Evolutionary conservation across 2,329 filamentous ascomycete genomes (phyloP).

Genomic region (Diaporthe sp.): DNA sequence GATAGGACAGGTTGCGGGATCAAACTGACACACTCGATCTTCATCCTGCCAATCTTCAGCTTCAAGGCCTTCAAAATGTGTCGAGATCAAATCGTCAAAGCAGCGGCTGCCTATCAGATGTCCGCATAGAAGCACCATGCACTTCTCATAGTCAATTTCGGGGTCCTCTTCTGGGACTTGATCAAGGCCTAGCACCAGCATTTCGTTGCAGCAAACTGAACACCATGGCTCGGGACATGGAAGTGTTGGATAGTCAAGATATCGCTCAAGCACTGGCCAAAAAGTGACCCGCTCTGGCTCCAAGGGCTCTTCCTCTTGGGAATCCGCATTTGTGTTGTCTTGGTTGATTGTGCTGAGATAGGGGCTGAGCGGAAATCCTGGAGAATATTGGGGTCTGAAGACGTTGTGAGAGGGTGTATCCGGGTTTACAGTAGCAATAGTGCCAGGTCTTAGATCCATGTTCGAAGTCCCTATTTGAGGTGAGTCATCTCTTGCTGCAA

Average conservation of each 20-base stretch:
- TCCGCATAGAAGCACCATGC: neutral
- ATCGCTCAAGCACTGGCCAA: neutral
- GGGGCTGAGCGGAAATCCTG: rapidly evolving
- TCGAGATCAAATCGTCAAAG: neutral
- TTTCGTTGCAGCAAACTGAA: neutral
- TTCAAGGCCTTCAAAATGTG: neutral
- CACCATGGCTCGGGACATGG: neutral
- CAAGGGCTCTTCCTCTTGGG: too few species aligned
- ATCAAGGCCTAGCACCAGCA: neutral
- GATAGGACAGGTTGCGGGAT: neutral
- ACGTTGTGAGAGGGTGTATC: neutral
- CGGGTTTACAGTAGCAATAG: too few species aligned
- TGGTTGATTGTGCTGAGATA: neutral
- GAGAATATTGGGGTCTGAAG: neutral
- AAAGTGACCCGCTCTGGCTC: neutral
- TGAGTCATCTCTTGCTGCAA: neutral
- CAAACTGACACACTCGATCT: neutral
- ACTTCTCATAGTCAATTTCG: neutral
- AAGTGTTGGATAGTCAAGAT: neutral
- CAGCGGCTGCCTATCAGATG: neutral
- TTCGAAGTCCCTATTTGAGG: neutral
- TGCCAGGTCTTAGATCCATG: neutral
- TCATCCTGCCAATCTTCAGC: neutral
- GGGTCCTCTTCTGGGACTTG: neutral
- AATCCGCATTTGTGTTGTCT: neutral